These are phyloP conservation scores for Paracorniculantispora psalliotae DNA, from an alignment of 2,329 filamentous ascomycete species.

Conservation along the genomic window DNA sequence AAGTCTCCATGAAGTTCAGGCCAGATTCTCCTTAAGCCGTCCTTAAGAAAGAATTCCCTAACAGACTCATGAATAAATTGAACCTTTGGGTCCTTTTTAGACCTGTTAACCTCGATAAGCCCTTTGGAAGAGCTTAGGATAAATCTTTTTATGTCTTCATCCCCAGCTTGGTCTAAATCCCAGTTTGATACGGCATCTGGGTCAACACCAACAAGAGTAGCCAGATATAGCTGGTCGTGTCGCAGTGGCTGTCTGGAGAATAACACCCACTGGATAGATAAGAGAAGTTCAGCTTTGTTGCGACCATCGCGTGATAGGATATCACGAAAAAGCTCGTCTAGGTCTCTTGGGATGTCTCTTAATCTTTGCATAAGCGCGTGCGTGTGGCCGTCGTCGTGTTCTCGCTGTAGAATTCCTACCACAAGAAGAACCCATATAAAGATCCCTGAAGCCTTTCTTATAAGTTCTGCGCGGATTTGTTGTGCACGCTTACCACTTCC, in stretches of 20 bases:
- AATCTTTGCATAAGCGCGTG: constrained; percentile 25
- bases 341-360: constrained; percentile 29
- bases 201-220: constrained; percentile 8
- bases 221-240: constrained; percentile 38
- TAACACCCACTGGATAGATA: constrained; percentile 49
- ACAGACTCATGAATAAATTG: constrained; percentile 50
- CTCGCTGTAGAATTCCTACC: constrained; percentile 32
- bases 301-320: constrained; percentile 44
- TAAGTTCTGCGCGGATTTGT: constrained; percentile 20
- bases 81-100: constrained; percentile 19
- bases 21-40: constrained; percentile 22
- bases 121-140: constrained; percentile 41
- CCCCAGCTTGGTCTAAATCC: constrained; percentile 15
- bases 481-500: fast-evolving
- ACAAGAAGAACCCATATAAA: constrained; percentile 44
- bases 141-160: constrained; percentile 25
- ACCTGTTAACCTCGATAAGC: constrained; percentile 34
- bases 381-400: constrained; percentile 24
- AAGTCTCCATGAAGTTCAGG: not conserved
- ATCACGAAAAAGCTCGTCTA: constrained; percentile 45
- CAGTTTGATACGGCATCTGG: not conserved
- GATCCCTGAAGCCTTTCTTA: constrained; percentile 33
- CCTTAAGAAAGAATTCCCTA: constrained; percentile 38
- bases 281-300: constrained; percentile 34
- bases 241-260: constrained; percentile 40